Percentiles rank a stretch among this genome's conserved stretches.
These are phyloP conservation scores for Sphaerosporella brunnea DNA, from an alignment of 495 filamentous ascomycete genomes.

Conservation along the genomic window DNA sequence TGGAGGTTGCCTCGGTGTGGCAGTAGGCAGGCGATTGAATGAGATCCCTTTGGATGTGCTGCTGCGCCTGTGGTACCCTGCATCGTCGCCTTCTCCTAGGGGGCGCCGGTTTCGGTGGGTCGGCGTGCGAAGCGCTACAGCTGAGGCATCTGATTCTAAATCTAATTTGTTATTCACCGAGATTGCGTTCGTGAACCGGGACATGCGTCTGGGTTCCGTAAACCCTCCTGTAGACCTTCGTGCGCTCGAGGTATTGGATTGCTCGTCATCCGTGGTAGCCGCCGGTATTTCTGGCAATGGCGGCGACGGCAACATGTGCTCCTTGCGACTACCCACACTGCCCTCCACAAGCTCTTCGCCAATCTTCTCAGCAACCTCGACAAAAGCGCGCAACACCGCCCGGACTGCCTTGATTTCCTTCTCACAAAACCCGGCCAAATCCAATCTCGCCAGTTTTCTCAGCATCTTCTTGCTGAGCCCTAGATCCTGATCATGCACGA, in stretches of 20 bases:
- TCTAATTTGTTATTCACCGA: too few relatives aligned
- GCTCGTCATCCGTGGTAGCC: too few relatives aligned
- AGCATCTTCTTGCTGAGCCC: slow-evolving; percentile 35
- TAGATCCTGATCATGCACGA: slow-evolving; percentile 43
- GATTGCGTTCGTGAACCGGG: too few relatives aligned
- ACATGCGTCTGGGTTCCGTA: not conserved
- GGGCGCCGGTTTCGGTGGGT: not conserved
- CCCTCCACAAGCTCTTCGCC: not conserved
- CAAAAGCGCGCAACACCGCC: slow-evolving; percentile 3
- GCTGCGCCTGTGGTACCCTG: not conserved
- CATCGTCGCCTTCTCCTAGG: not conserved
- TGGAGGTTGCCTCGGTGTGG: too few relatives aligned
- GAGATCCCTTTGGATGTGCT: not conserved
- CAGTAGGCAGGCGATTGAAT: too few relatives aligned
- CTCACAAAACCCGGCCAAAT: slow-evolving; percentile 18
- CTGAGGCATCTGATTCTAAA: too few relatives aligned
- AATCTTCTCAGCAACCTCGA: slow-evolving; percentile 1
- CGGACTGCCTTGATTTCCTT: slow-evolving; percentile 12
- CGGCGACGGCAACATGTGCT: not conserved
- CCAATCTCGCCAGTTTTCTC: slow-evolving; percentile 11
- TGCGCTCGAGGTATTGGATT: too few relatives aligned
- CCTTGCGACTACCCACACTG: not conserved
- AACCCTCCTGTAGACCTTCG: not conserved
- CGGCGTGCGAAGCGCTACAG: too few relatives aligned
- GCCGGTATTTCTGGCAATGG: not conserved